phyloP scores from a whole-genome alignment of 1,284 basidiomycete species.

The Cystobasidium pallidum region DNA sequence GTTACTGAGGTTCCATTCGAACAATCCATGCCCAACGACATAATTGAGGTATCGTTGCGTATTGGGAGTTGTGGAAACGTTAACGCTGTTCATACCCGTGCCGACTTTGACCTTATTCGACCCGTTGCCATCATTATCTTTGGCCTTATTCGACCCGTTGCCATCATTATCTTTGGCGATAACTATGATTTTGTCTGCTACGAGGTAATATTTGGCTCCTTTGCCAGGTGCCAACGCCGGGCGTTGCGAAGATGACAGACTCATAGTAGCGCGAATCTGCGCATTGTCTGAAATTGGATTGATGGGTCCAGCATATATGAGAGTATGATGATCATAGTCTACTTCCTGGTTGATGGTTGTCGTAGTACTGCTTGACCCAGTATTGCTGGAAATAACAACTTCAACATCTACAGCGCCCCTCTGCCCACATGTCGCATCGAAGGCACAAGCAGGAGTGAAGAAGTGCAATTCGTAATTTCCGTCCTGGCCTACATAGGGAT shows the following conservation, averaged over 20 bases:
- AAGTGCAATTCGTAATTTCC: conserved; percentile 84
- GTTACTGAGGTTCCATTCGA: conserved; percentile 24
- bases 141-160: conserved; percentile 9
- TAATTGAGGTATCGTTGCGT: conserved; percentile 1
- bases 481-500: conserved; percentile 82
- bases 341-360: conserved; percentile 75
- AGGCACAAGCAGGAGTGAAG: conserved; percentile 80
- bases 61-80: conserved; percentile 9
- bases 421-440: conserved; percentile 74
- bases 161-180: conserved; percentile 53
- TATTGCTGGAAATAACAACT: conserved; percentile 69
- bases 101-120: conserved; percentile 35
- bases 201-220: conserved; percentile 72
- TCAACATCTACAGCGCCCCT: conserved; percentile 82
- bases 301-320: conserved; percentile 74
- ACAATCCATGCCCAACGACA: conserved; percentile 36
- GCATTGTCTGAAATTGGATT: conserved; percentile 62
- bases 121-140: conserved; percentile 32
- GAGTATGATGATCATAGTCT: conserved; percentile 64
- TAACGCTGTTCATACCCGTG: conserved; percentile 27
- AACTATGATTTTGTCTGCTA: conserved; percentile 78
- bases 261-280: conserved; percentile 58
- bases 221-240: conserved; percentile 57
- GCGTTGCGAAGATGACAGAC: conserved; percentile 59
- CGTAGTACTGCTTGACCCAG: conserved; percentile 62